These are phyloP conservation scores for Zymoseptoria ardabiliae DNA, from an alignment of 2,329 filamentous ascomycete species.

Conservation along the genomic window DNA sequence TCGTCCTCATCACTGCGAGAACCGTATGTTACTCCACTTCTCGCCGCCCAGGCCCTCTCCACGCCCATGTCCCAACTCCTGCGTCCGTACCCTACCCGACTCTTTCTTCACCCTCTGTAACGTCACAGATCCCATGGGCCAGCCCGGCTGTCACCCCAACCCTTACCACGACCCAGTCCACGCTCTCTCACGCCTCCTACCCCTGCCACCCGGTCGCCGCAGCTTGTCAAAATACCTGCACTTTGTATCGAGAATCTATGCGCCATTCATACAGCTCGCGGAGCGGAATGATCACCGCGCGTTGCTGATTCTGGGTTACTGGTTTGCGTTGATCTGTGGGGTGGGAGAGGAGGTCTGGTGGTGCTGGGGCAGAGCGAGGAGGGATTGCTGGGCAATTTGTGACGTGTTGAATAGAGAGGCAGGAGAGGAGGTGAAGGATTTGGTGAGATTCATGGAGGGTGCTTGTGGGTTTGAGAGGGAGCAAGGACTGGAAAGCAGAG, in stretches of 20 bases:
- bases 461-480: not conserved
- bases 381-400: conserved; percentile 9
- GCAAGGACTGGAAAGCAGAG: not conserved
- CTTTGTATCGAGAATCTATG: conserved; percentile 8
- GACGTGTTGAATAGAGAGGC: not conserved
- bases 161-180: conserved; percentile 12
- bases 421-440: not conserved
- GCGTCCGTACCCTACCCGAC: conserved; percentile 1
- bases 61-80: not conserved
- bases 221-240: conserved; percentile 12
- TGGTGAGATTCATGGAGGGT: not conserved
- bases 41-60: not conserved
- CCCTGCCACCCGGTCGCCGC: conserved; percentile 4
- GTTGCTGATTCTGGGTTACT: conserved; percentile 7
- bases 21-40: conserved; percentile 7
- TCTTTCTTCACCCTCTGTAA: conserved; percentile 6
- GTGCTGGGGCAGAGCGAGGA: conserved; percentile 7
- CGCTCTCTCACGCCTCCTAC: conserved; percentile 6
- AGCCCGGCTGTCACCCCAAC: conserved; percentile 7
- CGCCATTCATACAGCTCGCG: conserved; percentile 7
- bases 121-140: conserved; percentile 7
- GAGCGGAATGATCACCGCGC: conserved; percentile 8
- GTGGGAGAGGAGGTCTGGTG: conserved; percentile 8
- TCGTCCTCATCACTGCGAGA: conserved; percentile 7
- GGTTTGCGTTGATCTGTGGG: conserved; percentile 6